phyloP scores from a whole-genome alignment of 2,329 filamentous ascomycete genomes.

The Nemania sp. region DNA sequence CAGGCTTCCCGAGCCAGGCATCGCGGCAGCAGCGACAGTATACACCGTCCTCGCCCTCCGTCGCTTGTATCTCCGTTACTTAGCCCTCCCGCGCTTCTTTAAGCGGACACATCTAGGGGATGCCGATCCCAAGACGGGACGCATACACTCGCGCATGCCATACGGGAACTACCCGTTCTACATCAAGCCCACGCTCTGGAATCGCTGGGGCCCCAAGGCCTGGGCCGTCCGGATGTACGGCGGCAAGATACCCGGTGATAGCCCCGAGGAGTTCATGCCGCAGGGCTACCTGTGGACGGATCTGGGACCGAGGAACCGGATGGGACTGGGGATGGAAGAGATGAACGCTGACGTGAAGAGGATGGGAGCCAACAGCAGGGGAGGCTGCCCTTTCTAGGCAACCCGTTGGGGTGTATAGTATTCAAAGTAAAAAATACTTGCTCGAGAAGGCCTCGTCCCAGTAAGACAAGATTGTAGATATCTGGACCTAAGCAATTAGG shows the following conservation, averaged over 20 bases:
- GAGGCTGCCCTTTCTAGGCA: slow-evolving; percentile 39
- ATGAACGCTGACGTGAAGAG: slow-evolving; percentile 46
- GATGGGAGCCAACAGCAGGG: slow-evolving; percentile 40
- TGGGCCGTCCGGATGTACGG: slow-evolving; percentile 52
- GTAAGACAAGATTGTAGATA: neutral
- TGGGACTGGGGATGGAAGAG: slow-evolving; percentile 57
- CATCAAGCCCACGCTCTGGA: slow-evolving; percentile 61
- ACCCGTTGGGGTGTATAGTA: neutral
- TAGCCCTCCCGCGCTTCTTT: slow-evolving; percentile 62
- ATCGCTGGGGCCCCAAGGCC: slow-evolving; percentile 63
- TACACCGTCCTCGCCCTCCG: slow-evolving; percentile 56
- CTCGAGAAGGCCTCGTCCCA: neutral
- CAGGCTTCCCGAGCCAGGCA: slow-evolving; percentile 51
- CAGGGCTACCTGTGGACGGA: slow-evolving; percentile 61
- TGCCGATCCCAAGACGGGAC: slow-evolving; percentile 57
- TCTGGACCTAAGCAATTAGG: no score
- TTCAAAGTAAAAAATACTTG: neutral
- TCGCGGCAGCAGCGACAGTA: slow-evolving; percentile 46
- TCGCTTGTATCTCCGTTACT: slow-evolving; percentile 59
- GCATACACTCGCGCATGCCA: slow-evolving; percentile 50
- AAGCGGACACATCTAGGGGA: slow-evolving; percentile 48
- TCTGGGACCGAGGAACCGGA: slow-evolving; percentile 62
- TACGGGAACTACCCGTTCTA: slow-evolving; percentile 71
- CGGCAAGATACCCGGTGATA: slow-evolving; percentile 51
- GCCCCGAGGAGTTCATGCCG: slow-evolving; percentile 47